Evolutionary conservation across 805 yeast genomes (phyloP).

Genomic region (Suhomyces canberraensis): DNA sequence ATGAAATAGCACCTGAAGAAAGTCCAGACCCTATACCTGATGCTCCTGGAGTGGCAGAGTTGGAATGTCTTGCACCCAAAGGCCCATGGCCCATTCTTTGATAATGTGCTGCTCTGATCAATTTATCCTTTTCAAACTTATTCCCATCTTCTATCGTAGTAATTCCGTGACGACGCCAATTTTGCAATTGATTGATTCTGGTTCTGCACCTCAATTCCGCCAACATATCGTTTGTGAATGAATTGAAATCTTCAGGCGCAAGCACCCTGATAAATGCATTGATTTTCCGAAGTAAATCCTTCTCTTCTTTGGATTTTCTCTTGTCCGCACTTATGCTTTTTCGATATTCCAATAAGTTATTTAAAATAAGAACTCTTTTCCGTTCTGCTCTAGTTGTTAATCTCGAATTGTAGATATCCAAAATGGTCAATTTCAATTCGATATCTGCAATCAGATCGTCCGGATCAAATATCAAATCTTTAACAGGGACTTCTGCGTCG

Average conservation of each 20-base stretch:
- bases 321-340: conserved; percentile 80
- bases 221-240: conserved; percentile 67
- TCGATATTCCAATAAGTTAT: conserved; percentile 79
- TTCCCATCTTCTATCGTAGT: conserved; percentile 78
- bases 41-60: conserved; percentile 8
- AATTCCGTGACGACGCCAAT: conserved; percentile 89
- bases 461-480: conserved; percentile 93
- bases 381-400: conserved; percentile 90
- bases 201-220: conserved; percentile 76
- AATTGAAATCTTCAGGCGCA: conserved; percentile 77
- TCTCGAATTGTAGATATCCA: conserved; percentile 87
- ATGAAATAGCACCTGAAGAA: neutral
- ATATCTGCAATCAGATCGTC: conserved; percentile 88
- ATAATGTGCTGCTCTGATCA: conserved; percentile 58
- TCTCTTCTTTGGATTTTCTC: conserved; percentile 82
- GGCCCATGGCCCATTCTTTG: conserved; percentile 51
- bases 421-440: conserved; percentile 79
- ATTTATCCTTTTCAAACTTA: conserved; percentile 85
- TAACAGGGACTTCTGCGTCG: conserved; percentile 91
- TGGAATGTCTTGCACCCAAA: conserved; percentile 21
- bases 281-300: conserved; percentile 70
- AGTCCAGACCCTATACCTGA: conserved; percentile 3
- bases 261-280: conserved; percentile 81
- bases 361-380: conserved; percentile 75
- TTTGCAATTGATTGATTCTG: conserved; percentile 85